Conservation (phyloP, 768 basidiomycete genomes). For the Xerocomellus dryophilus region DNA sequence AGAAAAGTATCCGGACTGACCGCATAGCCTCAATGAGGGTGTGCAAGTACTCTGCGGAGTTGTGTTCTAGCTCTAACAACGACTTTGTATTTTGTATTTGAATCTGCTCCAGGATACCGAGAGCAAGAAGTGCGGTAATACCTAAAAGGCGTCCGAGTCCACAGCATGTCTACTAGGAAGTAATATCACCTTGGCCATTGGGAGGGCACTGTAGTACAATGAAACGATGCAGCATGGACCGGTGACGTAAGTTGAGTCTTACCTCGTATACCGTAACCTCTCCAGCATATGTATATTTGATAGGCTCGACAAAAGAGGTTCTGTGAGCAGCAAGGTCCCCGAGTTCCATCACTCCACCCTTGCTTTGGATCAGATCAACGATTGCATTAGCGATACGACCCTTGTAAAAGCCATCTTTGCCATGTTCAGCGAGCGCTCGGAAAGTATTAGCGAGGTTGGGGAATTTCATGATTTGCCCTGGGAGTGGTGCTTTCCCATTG, state of each 20-base stretch:
- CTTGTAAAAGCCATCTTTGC: conserved; percentile 92
- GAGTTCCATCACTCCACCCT: conserved; percentile 91
- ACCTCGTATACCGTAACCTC: conserved; percentile 94
- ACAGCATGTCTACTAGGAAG: background rate
- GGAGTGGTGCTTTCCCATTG: conserved; percentile 76
- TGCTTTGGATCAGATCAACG: conserved; percentile 76
- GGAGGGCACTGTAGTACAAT: conserved; percentile 71
- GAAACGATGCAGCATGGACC: background rate
- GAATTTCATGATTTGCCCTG: conserved; percentile 80
- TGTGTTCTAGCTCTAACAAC: conserved; percentile 81
- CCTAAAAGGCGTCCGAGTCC: conserved; percentile 36
- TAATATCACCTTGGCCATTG: conserved; percentile 77
- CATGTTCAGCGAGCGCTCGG: conserved; percentile 70
- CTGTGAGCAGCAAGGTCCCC: conserved; percentile 87
- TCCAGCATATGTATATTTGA: conserved; percentile 81
- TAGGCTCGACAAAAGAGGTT: conserved; percentile 81
- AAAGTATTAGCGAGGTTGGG: conserved; percentile 85
- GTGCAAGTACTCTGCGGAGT: conserved; percentile 87
- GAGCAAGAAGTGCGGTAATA: conserved; percentile 88
- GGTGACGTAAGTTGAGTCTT: conserved; percentile 10
- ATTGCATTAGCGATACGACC: conserved; percentile 88
- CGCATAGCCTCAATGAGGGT: conserved; percentile 80
- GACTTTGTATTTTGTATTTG: conserved; percentile 70
- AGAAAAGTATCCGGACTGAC: conserved; percentile 35
- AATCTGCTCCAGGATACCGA: conserved; percentile 88